Base-by-base conservation (phyloP, 352 stramenopile species). In the Globisporangium takayamanum region DNA sequence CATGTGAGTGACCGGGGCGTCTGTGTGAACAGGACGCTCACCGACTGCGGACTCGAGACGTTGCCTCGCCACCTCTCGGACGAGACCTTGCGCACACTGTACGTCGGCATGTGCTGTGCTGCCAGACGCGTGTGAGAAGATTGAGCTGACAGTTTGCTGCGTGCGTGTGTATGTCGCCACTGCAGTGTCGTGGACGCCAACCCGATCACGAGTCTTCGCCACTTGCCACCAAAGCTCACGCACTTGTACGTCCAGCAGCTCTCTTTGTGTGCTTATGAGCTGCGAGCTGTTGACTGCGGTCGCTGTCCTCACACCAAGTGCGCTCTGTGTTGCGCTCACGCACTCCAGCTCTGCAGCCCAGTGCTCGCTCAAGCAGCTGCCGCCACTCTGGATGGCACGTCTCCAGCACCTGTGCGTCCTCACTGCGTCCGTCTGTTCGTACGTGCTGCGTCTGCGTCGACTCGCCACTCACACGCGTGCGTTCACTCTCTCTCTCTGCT, bases 131-230 rank as follows among this genome's bases (percentile, higher is more conserved):
- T 33, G 46, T 20, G 16, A 10, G 44, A 22, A 20, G 15, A 15
- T 3, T 3, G 47, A 14, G 26, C 46, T 51, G 14, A 51, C 22
- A 22, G 22, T 22, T 22, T 22, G 22, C 22, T 22, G 22, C 22
- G 22, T 22, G 22, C 20, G 14, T 33, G 39, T 18, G 39, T 56
- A 18, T 6, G 20, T 37, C 20, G 12, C 45, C 11, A 18, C 22
- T 56, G 41, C 26, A 60, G 55, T 30, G 22, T 53, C 55, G 51
- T 60, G 25, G 55, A 60, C 55, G 45, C 44, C 6, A 60, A 60
- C 26, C 55, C 55, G 14, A 46, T 60, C 44, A 5, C n/a, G 20
- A 60, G 45, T 25, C 33, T 60, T 30, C 14, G 26, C 14, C 44
- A 33, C 2, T 16, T 60, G 14, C 55, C 55, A 5, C 55, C 20